phyloP scores from a whole-genome alignment of 2,329 filamentous ascomycete species.

The Biscogniauxia marginata region DNA sequence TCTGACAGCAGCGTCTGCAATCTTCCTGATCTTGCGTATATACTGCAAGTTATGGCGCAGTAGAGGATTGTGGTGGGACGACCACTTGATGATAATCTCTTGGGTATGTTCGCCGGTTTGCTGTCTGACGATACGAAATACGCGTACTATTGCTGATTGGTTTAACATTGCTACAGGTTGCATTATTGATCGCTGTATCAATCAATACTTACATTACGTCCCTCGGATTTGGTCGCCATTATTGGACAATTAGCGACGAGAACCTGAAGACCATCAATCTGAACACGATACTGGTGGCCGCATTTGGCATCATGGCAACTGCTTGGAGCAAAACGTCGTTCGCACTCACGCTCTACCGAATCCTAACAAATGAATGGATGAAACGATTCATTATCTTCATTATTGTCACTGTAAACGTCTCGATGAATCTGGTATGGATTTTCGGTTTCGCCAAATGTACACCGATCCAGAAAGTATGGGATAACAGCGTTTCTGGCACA shows the following conservation, averaged over 20 bases:
- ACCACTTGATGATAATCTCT: slow-evolving; percentile 34
- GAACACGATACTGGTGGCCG: slow-evolving; percentile 20
- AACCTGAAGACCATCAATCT: slow-evolving; percentile 18
- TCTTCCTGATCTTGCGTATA: slow-evolving; percentile 32
- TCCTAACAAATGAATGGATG: slow-evolving; percentile 21
- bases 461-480: slow-evolving; percentile 28
- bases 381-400: slow-evolving; percentile 30
- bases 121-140: neutral
- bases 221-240: slow-evolving; percentile 24
- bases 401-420: slow-evolving; percentile 20
- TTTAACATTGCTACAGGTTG: slow-evolving; percentile 14
- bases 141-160: neutral
- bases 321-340: slow-evolving; percentile 23
- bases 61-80: slow-evolving; percentile 38
- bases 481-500: slow-evolving; percentile 25
- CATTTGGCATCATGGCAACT: slow-evolving; percentile 22
- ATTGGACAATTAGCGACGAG: slow-evolving; percentile 17
- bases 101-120: slow-evolving; percentile 30
- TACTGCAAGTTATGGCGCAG: slow-evolving; percentile 38
- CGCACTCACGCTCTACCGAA: slow-evolving; percentile 21
- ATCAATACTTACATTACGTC: slow-evolving; percentile 34
- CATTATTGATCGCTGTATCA: slow-evolving; percentile 29
- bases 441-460: slow-evolving; percentile 35
- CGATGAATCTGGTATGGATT: slow-evolving; percentile 32
- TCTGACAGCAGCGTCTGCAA: slow-evolving; percentile 20